These are phyloP conservation scores for Solanum habrochaites DNA, from an alignment of 257 asterid species.

Conservation along the genomic window DNA sequence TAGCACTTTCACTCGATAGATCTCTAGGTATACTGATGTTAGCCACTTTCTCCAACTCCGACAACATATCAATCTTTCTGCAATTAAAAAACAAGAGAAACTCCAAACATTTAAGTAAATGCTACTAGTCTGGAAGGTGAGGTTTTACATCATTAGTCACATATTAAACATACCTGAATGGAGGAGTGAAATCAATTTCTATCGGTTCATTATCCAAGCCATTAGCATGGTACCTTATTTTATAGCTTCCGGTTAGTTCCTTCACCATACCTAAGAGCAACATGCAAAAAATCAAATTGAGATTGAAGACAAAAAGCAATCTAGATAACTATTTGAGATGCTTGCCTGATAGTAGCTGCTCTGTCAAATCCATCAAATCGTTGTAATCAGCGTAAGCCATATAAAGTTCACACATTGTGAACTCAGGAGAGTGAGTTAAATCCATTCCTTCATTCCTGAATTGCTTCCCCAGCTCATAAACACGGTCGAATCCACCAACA, in stretches of 20 bases:
- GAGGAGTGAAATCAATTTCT: constrained; percentile 2
- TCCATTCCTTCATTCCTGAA: constrained; percentile 4
- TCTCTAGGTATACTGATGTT: neutral
- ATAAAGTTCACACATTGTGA: neutral
- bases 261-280: neutral
- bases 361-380: neutral
- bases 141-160: neutral
- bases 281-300: neutral
- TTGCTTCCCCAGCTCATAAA: neutral
- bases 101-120: neutral
- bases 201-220: neutral
- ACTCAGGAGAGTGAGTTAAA: neutral
- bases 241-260: neutral
- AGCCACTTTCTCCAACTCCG: neutral
- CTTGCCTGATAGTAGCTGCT: neutral
- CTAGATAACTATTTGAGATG: neutral
- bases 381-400: constrained; percentile 1
- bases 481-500: neutral
- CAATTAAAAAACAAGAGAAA: neutral
- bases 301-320: neutral
- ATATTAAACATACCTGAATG: neutral
- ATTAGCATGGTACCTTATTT: neutral
- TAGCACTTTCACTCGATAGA: neutral
- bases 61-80: neutral
- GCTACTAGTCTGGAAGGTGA: neutral